A percentile compares a stretch with the other conserved stretches of the same genome.
Evolutionary conservation across 192 early-diverging fungal species (phyloP).

Genomic region (Cetraspora pellucida): DNA sequence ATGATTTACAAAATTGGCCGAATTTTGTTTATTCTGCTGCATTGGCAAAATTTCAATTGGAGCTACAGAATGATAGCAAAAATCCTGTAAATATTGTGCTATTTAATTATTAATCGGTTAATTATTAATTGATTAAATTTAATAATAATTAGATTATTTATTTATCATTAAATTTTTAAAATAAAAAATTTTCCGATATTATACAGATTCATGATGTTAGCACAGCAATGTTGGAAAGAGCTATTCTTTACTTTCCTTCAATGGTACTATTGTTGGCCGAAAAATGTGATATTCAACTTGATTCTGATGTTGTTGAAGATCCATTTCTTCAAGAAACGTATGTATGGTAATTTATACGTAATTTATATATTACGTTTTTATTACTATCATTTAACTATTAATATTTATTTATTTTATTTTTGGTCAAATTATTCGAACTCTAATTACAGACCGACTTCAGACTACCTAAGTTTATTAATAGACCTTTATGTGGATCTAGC

Average conservation of each 20-base stretch:
- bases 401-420: conserved; percentile 11
- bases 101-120: background rate
- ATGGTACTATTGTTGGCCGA: conserved; percentile 64
- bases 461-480: conserved; percentile 65
- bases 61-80: conserved; percentile 37
- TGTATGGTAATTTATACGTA: background rate
- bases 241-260: conserved; percentile 75
- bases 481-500: conserved; percentile 75
- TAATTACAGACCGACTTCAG: conserved; percentile 13
- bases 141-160: background rate
- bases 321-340: conserved; percentile 53
- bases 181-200: conserved; percentile 23
- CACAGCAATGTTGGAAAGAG: conserved; percentile 61
- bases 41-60: conserved; percentile 76
- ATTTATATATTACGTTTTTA: background rate
- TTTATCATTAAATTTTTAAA: background rate
- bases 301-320: conserved; percentile 53
- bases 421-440: too few species aligned
- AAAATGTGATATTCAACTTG: conserved; percentile 64
- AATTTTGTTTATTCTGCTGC: conserved; percentile 80
- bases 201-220: conserved; percentile 42
- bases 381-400: background rate
- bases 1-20: conserved; percentile 48
- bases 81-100: background rate
- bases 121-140: conserved; percentile 5